Percentiles rank a stretch among this genome's conserved stretches.
Conservation (phyloP, 768 basidiomycete genomes). For the Pleurotus citrinopileatus region DNA sequence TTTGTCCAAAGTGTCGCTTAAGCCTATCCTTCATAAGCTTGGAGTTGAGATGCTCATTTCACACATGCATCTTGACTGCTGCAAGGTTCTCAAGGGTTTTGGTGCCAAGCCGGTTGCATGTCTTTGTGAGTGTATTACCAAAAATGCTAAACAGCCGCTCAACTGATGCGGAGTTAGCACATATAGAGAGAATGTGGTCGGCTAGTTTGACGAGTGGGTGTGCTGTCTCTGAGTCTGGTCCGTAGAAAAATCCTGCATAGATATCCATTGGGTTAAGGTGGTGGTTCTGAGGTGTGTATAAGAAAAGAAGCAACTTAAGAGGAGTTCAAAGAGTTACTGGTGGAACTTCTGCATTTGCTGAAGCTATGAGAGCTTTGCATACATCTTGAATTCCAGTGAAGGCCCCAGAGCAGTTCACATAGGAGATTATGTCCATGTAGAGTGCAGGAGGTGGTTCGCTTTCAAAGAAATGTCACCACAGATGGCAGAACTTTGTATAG, state of each 20-base stretch:
- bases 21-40: too few relatives aligned
- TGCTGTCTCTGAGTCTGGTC: too few relatives aligned
- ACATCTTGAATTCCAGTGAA: too few relatives aligned
- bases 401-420: too few relatives aligned
- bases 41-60: conserved; percentile 18
- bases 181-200: conserved; percentile 19
- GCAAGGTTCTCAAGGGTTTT: conserved; percentile 18
- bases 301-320: not conserved
- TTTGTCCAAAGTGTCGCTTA: too few relatives aligned
- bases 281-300: too few relatives aligned
- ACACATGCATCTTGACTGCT: conserved; percentile 28
- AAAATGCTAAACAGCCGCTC: conserved; percentile 28
- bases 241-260: not conserved
- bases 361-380: too few relatives aligned
- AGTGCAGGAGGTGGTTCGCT: too few relatives aligned
- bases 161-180: conserved; percentile 27
- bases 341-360: too few relatives aligned
- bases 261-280: not conserved
- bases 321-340: too few relatives aligned
- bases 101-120: conserved; percentile 19
- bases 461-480: conserved; percentile 19
- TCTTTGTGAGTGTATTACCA: conserved; percentile 26
- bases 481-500: conserved; percentile 6
- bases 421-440: too few relatives aligned
- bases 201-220: conserved; percentile 20